Percentiles rank a stretch among this genome's conserved stretches.
These are phyloP conservation scores for Penicillium sp. DNA, from an alignment of 2,329 filamentous ascomycete genomes.

Conservation along the genomic window DNA sequence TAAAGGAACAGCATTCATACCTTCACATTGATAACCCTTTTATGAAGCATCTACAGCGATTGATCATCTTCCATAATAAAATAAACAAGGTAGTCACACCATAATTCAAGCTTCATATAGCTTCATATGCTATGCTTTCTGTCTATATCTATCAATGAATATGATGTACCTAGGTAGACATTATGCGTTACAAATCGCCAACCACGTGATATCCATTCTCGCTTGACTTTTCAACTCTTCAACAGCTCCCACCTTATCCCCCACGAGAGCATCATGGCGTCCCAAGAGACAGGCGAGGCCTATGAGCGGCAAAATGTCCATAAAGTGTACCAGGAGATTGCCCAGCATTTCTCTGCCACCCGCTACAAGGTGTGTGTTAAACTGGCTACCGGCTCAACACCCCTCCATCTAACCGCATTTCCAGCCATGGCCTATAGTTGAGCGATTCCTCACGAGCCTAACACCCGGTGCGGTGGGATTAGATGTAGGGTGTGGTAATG, in stretches of 20 bases:
- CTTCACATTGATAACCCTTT: background rate
- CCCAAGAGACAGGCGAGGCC: conserved; percentile 16
- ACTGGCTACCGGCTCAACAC: background rate
- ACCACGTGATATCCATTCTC: conserved; percentile 15
- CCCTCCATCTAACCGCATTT: conserved; percentile 2
- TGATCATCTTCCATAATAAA: background rate
- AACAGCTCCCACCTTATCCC: conserved; percentile 4
- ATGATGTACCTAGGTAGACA: background rate
- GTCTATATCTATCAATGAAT: background rate
- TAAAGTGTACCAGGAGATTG: conserved; percentile 63
- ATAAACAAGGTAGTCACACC: background rate
- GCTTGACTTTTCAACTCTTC: conserved; percentile 6
- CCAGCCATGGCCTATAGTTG: conserved; percentile 83
- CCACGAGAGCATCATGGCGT: conserved; percentile 7
- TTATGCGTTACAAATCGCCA: background rate
- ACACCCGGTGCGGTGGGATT: conserved; percentile 67
- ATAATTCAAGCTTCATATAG: background rate
- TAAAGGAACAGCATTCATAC: background rate
- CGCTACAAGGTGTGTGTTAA: conserved; percentile 51
- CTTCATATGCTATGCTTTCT: too few relatives aligned
- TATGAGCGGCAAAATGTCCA: conserved; percentile 89
- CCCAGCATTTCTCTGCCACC: conserved; percentile 43
- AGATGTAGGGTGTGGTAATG: conserved; percentile 92
- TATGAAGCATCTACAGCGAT: background rate
- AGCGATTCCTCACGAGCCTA: conserved; percentile 62